Base-by-base conservation (phyloP, 139 green algal species). In the Trebouxia sp. region DNA sequence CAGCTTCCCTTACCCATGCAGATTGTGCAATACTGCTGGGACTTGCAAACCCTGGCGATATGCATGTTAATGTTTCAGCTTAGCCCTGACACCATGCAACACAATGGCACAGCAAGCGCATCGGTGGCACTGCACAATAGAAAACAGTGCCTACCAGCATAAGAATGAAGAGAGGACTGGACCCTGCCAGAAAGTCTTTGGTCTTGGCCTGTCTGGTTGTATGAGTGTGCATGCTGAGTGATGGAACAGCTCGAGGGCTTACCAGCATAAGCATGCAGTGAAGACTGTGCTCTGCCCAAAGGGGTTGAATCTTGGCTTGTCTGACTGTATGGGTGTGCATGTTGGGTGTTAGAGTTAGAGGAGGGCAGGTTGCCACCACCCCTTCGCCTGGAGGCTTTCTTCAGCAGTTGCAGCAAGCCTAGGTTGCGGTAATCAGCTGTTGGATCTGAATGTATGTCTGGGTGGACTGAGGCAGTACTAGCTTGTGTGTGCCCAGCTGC, bases 321-420 rank as follows among this genome's bases (percentile, higher is more conserved):
- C 62, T 72, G 62, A 28, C 28, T 35, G 11, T 45, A 72, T 24
- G 32, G 20, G 32, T 45, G 14, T 32, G 62, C 42, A 15, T 72
- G 62, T 35, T 72, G 62, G 32, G 81, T 32, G 42, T 53, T 55
- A 51, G 82, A 39, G 28, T 38, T 37, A 51, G 32, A 43, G 70
- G 45, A 35, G 37, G 24, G 39, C 32, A 75, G 50, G 20, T 35
- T 72, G n/a, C 37, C 62, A 37, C 53, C 75, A 20, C 28, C 43
- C 6, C 67, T 53, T 35, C 48, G 74, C 50, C 78, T 84, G 55
- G 80, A 81, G n/a, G 86, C 87, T 41, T 86, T 88, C 42, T 88
- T 88, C 47, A 92, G 81, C 66, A 91, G 82, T 81, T 90, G 85
- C 53, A 88, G 83, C 9, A 90, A 56, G 47, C 84, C 87, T 56